Evolutionary conservation across 2,329 filamentous ascomycete genomes (phyloP).

Genomic region (Aspergillus sp.): DNA sequence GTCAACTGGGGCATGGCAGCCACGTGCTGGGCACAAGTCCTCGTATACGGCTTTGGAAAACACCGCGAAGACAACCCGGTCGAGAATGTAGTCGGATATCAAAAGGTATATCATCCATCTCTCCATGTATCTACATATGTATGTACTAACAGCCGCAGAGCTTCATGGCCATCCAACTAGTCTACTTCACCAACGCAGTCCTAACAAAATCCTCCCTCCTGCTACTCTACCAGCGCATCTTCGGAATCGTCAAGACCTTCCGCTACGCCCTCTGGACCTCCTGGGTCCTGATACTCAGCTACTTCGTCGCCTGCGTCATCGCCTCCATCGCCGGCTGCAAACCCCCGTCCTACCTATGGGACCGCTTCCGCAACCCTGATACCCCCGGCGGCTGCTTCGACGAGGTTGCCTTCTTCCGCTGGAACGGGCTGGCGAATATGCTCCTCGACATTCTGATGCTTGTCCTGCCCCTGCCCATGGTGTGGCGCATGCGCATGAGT

Average conservation of each 20-base stretch:
- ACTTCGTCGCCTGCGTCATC: conserved; percentile 23
- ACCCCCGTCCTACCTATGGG: conserved; percentile 25
- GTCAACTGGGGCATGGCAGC: conserved; percentile 25
- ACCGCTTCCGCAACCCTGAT: conserved; percentile 1
- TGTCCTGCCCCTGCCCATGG: conserved; percentile 28
- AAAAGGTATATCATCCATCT: conserved; percentile 17
- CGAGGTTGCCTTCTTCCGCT: conserved; percentile 24
- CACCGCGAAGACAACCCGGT: conserved; percentile 14
- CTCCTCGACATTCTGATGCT: conserved; percentile 26
- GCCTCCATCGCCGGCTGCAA: conserved; percentile 21
- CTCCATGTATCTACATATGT: too few relatives aligned
- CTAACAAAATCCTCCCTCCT: conserved; percentile 26
- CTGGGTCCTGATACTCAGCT: conserved; percentile 18
- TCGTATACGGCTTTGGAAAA: conserved; percentile 17
- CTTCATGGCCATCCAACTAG: conserved; percentile 24
- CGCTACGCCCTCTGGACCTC: conserved; percentile 21
- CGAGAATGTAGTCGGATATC: conserved; percentile 15
- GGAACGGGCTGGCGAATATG: conserved; percentile 27
- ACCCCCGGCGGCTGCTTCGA: conserved; percentile 21
- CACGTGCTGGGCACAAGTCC: conserved; percentile 21
- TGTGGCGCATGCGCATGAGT: conserved; percentile 23
- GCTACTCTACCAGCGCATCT: conserved; percentile 31
- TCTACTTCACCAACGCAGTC: conserved; percentile 26
- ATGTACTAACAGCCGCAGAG: conserved; percentile 13
- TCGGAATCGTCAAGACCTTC: conserved; percentile 24